Evolutionary conservation across 2,329 filamentous ascomycete species (phyloP).

Genomic region (Colletotrichum agaves): DNA sequence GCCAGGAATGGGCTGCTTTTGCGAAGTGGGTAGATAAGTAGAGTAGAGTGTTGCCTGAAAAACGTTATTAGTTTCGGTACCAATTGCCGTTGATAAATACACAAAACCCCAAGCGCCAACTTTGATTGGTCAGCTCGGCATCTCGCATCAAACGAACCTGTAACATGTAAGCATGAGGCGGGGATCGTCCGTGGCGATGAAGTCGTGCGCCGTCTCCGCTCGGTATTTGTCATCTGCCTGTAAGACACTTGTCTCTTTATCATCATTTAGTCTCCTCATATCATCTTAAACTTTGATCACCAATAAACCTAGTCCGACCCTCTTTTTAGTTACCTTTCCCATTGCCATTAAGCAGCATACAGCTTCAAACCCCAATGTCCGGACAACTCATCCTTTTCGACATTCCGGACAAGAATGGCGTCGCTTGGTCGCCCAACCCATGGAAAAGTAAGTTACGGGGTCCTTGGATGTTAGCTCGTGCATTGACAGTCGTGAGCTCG

Average conservation of each 20-base stretch:
- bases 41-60: too few relatives aligned
- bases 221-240: slow-evolving; percentile 1
- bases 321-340: too few relatives aligned
- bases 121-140: too few relatives aligned
- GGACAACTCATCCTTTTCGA: slow-evolving; percentile 66
- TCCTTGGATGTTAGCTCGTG: background rate
- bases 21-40: too few relatives aligned
- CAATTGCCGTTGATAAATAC: too few relatives aligned
- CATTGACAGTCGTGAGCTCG: slow-evolving; percentile 59
- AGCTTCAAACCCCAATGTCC: slow-evolving; percentile 35
- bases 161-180: background rate
- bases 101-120: too few relatives aligned
- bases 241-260: background rate
- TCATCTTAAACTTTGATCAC: background rate
- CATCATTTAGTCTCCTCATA: background rate
- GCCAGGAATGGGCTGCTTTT: too few relatives aligned
- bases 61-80: too few relatives aligned
- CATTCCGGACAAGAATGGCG: slow-evolving; percentile 58
- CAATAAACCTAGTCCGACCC: too few relatives aligned
- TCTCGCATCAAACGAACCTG: background rate
- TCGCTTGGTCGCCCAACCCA: slow-evolving; percentile 73
- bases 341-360: too few relatives aligned
- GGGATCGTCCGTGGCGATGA: background rate
- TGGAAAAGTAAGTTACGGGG: slow-evolving; percentile 70
- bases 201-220: background rate